Base-by-base conservation (phyloP, 495 filamentous ascomycete genomes). In the Massariosphaeria phaeospora region DNA sequence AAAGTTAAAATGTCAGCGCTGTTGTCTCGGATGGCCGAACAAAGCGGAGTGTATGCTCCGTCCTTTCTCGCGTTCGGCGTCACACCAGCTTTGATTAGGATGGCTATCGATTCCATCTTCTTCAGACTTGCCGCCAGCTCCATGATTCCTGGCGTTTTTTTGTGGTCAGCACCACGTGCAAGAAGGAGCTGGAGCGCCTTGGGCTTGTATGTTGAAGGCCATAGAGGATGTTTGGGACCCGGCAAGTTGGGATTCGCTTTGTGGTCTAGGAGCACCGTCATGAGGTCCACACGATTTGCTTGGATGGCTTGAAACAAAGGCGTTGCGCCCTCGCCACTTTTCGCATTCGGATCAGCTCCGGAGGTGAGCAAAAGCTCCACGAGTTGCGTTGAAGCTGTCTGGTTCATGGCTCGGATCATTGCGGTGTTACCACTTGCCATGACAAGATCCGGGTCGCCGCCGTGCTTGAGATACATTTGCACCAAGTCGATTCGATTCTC, bases 11-110 rank as follows among this genome's bases (percentile, higher is more conserved):
- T 75, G 57, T 77, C 73, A 13, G 67, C 45, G 26, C 73, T 68
- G 48, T 79, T 72, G 48, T 80, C 75, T 25, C 78, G 74, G 59
- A 81, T 79, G 12, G 77, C 69, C 1, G 78, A 77, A 66, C 75
- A 79, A 0, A 81, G 66, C 0, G 78, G 78, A 3, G 78, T 79
- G 62, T 79, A 79, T 43, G 75, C 72, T 26, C 76, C 77, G 49
- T 80, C 75, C 54, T 79, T 82, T 61, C 76, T 76, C 26, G 68
- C 62, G 55, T 80, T 77, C 3, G 75, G 75, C 36, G 76, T 72
- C 26, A 76, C 73, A 4, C 75, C 74, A 15, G 72, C 72, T 24
- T 75, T 66, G 12, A 79, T 66, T 10, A 82, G 67, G n/a, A 79
- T 67, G 5, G 65, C 61, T 8, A 82, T 75, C 0, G 72, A 72